Conservation (phyloP, 1,284 basidiomycete species). For the Flammula alnicola region DNA sequence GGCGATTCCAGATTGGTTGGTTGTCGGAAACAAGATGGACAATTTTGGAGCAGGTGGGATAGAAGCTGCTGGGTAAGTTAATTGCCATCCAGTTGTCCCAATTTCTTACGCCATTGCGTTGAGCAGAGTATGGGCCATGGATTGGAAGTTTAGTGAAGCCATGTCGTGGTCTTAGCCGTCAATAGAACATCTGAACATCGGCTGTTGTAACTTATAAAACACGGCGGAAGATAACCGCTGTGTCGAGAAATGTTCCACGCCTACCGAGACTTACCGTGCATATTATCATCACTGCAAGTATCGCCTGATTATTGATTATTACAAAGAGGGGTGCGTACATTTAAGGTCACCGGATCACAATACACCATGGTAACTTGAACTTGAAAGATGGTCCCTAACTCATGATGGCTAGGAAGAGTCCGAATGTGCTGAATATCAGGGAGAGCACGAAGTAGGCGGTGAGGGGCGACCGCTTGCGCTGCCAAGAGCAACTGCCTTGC, state of each 20-base stretch:
- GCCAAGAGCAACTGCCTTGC: conserved; percentile 42
- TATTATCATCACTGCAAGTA: too few species aligned
- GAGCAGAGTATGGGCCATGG: conserved; percentile 25
- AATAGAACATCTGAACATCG: background rate
- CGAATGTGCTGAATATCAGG: background rate
- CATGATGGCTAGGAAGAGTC: background rate
- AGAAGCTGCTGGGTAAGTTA: conserved; percentile 70
- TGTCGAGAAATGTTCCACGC: background rate
- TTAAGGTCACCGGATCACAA: background rate
- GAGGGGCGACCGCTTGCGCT: conserved; percentile 6
- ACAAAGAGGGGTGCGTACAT: background rate
- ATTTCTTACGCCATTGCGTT: background rate
- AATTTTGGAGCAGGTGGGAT: conserved; percentile 69
- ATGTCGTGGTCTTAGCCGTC: conserved; percentile 26
- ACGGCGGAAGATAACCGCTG: background rate
- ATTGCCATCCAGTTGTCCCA: background rate
- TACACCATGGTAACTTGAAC: background rate
- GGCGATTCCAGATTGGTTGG: conserved; percentile 74
- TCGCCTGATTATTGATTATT: too few species aligned
- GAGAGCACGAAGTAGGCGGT: background rate
- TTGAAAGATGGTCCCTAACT: background rate
- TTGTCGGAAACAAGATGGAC: conserved; percentile 58
- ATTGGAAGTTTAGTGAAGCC: conserved; percentile 24
- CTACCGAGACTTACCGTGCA: too few species aligned
- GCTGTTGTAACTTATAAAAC: background rate